Percentiles rank a stretch among this genome's conserved stretches.
Conservation (phyloP, 148 eudicot species). For the Heliosperma pusillum region DNA sequence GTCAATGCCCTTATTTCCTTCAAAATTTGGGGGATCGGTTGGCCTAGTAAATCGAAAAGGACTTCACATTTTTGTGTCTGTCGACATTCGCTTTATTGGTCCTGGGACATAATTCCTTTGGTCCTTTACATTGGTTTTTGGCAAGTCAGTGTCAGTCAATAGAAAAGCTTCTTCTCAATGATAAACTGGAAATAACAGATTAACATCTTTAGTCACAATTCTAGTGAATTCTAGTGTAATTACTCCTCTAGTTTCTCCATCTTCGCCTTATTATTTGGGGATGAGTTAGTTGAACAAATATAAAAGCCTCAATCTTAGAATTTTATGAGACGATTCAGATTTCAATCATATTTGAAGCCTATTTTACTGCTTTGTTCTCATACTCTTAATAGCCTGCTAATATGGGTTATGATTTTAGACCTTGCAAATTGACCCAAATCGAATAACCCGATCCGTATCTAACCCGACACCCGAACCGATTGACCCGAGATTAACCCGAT, state of each 20-base stretch:
- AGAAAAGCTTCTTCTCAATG: neutral
- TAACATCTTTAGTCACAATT: neutral
- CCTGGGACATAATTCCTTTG: neutral
- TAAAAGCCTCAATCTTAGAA: neutral
- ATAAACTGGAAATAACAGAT: neutral
- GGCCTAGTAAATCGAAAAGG: neutral
- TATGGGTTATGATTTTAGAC: constrained; percentile 1
- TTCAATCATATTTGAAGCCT: neutral
- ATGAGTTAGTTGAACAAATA: neutral
- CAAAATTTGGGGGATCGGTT: neutral
- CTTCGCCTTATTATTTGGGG: neutral
- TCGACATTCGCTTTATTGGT: neutral
- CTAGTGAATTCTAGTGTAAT: neutral
- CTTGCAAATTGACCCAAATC: no score
- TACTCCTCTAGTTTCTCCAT: neutral
- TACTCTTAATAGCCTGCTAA: neutral
- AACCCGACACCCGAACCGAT: no score
- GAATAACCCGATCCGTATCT: no score
- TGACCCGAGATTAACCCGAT: no score
- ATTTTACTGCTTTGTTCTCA: constrained; percentile 6
- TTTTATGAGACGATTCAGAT: neutral
- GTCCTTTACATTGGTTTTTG: neutral
- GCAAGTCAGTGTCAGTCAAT: neutral
- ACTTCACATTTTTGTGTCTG: neutral
- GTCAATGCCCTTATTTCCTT: neutral